Evolutionary conservation across 1,139 yeast genomes (phyloP), one percentile per base, ranked within the genome.

Genomic region (Yamadazyma friedrichii): DNA sequence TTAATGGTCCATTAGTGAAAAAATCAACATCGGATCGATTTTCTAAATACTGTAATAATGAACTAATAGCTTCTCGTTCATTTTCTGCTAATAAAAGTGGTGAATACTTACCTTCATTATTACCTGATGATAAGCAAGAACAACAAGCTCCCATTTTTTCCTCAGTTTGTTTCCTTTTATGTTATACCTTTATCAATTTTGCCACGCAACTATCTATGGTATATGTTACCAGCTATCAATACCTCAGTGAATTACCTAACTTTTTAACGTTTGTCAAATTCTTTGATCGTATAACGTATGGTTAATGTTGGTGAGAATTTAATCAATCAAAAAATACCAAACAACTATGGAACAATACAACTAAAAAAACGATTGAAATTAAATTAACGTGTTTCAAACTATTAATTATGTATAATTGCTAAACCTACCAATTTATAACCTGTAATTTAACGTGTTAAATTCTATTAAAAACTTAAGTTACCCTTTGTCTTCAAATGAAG

Each of bases 11-110:
- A 48, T 94, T 94, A 35, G 93, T 84, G 66, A 91, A 93, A 57
- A 94, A 89, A 64, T 93, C 98, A 42, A 88, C 91, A 41, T 87
- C 95, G 13, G 84, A 77, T 33, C 78, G 61, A 42, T 91, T 91
- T 59, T 93, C 98, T 50, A 93, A 74, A 62, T 86, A 93, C 52
- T 89, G 93, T 46, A 93, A 73, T 43, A 93, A 74, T 4, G 94
- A 88, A 4, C 96, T 83, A 38, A 93, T 95, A 31, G 98, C 98
- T 56, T 88, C 97, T 46, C 98, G 77, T 65, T 93, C 99, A 58
- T 91, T 89, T 57, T 93, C 98, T n/a, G 96, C 97, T 46, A 93
- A 74, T 40, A 93, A 76, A 25, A 72, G 64, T 39, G 95, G 94
- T 36, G 94, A 88, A 56, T 84, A 84, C 45, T 65, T 65, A 28